phyloP scores from a whole-genome alignment of 164 flowering plant genomes.

The Vitis amurensis region DNA sequence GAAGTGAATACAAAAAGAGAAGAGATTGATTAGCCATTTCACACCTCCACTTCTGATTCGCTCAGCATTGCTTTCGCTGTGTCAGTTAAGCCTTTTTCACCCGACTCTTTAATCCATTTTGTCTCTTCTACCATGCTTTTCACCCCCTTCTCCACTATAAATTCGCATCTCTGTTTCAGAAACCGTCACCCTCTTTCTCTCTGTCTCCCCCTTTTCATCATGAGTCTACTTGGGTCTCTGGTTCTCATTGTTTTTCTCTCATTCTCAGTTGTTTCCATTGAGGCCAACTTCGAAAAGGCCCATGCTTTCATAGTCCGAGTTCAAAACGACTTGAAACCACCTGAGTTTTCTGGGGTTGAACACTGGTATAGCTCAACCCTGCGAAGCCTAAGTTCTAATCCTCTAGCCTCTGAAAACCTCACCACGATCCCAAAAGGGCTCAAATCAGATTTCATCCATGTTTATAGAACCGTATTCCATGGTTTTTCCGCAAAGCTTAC shows the following conservation, averaged over 20 bases:
- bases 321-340: slow-evolving; percentile 45
- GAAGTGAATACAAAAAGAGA: too few species aligned
- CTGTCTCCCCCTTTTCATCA: slow-evolving; percentile 4
- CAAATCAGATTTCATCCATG: slow-evolving; percentile 26
- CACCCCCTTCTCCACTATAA: neutral
- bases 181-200: slow-evolving; percentile 5
- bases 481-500: slow-evolving; percentile 52
- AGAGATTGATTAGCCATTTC: too few species aligned
- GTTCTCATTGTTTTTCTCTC: neutral
- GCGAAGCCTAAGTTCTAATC: slow-evolving; percentile 10
- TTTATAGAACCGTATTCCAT: slow-evolving; percentile 50
- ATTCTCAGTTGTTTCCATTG: slow-evolving; percentile 2
- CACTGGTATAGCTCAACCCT: slow-evolving; percentile 55
- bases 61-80: neutral
- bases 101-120: neutral
- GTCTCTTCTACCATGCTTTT: neutral
- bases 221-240: slow-evolving; percentile 16
- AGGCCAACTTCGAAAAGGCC: neutral
- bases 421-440: neutral
- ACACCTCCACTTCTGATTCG: neutral
- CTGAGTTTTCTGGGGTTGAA: slow-evolving; percentile 32
- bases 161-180: neutral
- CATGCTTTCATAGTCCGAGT: slow-evolving; percentile 42
- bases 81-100: neutral
- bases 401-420: neutral